These are phyloP conservation scores for Theileria annulata DNA, from an alignment of 169 alveolate genomes.

Conservation along the genomic window DNA sequence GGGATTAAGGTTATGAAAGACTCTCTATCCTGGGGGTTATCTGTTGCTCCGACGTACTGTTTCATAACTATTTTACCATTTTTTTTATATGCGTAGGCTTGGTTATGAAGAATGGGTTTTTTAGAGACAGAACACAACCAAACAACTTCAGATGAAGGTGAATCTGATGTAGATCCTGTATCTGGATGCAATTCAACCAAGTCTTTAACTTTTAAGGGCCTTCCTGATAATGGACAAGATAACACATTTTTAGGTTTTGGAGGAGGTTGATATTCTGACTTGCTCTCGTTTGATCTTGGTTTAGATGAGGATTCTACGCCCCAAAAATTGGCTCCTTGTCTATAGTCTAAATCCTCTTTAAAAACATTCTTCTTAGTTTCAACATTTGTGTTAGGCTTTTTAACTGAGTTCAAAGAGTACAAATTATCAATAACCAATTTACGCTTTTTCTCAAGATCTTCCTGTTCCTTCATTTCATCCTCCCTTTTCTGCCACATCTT, in stretches of 20 bases:
- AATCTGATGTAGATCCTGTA: constrained; percentile 23
- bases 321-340: constrained; percentile 45
- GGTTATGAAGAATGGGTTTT: constrained; percentile 72
- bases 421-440: constrained; percentile 33
- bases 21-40: constrained; percentile 9
- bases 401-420: constrained; percentile 37
- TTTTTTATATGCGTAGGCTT: constrained; percentile 61
- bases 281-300: background rate
- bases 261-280: constrained; percentile 14
- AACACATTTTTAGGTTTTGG: constrained; percentile 55
- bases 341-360: constrained; percentile 1
- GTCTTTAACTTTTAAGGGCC: constrained; percentile 75
- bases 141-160: constrained; percentile 28
- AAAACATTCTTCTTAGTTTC: background rate
- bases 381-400: constrained; percentile 16
- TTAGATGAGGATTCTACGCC: constrained; percentile 1
- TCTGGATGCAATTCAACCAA: constrained; percentile 79
- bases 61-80: constrained; percentile 73
- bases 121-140: constrained; percentile 79
- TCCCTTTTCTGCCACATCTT: constrained; percentile 24
- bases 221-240: constrained; percentile 80
- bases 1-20: constrained; percentile 58
- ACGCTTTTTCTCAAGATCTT: constrained; percentile 41
- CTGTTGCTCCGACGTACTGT: constrained; percentile 37
- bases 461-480: constrained; percentile 44